Conservation (phyloP, 257 asterid genomes). For the Nicotiana undulata region DNA sequence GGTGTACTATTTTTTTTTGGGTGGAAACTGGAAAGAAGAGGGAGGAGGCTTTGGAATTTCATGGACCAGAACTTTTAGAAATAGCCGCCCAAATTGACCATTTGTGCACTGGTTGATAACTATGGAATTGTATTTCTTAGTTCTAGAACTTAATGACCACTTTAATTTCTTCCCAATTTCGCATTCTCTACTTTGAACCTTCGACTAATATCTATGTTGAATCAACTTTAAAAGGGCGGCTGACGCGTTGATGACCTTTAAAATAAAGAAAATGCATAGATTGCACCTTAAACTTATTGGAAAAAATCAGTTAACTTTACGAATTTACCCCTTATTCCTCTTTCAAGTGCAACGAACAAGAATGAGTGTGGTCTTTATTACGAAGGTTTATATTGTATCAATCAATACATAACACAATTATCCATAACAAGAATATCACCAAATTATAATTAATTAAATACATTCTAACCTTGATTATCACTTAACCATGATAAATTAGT, state of each 20-base stretch:
- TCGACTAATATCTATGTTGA: not conserved
- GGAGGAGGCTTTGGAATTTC: conserved; percentile 8
- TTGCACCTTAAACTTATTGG: too few relatives aligned
- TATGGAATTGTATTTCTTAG: not conserved
- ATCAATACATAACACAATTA: too few relatives aligned
- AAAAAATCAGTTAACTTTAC: too few relatives aligned
- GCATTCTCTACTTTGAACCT: not conserved
- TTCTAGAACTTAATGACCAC: not conserved
- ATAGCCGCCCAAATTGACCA: conserved; percentile 74
- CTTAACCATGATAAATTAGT: too few relatives aligned
- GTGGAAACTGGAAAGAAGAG: conserved; percentile 10
- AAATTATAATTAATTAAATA: too few relatives aligned
- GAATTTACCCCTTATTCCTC: too few relatives aligned
- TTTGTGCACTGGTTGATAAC: not conserved
- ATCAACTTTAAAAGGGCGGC: not conserved
- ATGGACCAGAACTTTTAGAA: conserved; percentile 10
- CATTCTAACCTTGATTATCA: too few relatives aligned
- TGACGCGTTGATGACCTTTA: not conserved
- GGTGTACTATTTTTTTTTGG: conserved; percentile 6
- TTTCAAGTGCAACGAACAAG: too few relatives aligned
- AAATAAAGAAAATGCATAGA: not conserved
- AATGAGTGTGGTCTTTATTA: too few relatives aligned
- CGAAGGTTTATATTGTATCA: too few relatives aligned
- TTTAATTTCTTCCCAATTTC: not conserved
- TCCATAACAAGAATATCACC: too few relatives aligned